Conservation (phyloP, 176 grass and related monocot species). For the Avena sativa region DNA sequence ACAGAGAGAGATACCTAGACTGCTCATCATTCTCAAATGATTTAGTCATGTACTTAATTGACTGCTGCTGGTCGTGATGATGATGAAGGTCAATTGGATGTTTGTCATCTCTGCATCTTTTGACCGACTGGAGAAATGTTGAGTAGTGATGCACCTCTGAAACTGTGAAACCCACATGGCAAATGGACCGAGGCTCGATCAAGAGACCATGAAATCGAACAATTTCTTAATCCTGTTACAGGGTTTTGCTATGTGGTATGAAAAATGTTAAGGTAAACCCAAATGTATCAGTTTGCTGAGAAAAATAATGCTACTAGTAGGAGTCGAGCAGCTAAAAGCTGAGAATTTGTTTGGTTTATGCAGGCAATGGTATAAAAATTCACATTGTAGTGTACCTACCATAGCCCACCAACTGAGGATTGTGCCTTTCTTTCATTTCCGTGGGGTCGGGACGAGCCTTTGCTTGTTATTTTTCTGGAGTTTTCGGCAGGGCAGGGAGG, state of each 20-base stretch:
- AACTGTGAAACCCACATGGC: background rate
- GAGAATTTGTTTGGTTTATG: background rate
- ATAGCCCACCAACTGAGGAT: no score
- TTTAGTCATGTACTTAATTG: constrained; percentile 53
- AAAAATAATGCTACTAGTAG: background rate
- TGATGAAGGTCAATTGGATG: constrained; percentile 43
- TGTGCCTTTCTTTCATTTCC: no score
- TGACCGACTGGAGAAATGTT: background rate
- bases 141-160: background rate
- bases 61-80: constrained; percentile 40
- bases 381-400: no score
- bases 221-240: background rate
- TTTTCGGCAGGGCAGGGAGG: no score
- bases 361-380: no score
- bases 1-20: constrained; percentile 25
- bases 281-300: background rate
- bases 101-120: constrained; percentile 23
- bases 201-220: background rate
- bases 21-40: constrained; percentile 50
- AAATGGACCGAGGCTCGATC: background rate
- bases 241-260: background rate
- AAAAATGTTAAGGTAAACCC: background rate
- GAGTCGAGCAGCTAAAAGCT: background rate
- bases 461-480: no score
- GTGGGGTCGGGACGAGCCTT: no score